Evolutionary conservation across 75 land plant genomes (phyloP), one percentile per base, ranked within the genome.

Genomic region (Chamaecyparis obtusa): DNA sequence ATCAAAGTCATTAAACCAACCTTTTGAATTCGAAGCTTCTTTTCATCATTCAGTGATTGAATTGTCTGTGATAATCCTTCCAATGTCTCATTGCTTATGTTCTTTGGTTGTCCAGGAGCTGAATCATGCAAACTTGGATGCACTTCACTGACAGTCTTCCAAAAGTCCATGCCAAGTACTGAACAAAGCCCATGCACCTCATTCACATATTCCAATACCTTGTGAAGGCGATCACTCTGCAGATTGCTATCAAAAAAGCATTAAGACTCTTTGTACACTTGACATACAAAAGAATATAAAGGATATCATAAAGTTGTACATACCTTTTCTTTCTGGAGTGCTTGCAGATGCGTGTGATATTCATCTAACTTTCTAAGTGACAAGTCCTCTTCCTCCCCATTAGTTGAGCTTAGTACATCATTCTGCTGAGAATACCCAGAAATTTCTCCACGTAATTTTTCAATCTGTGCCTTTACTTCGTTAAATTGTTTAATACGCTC

Each of bases 301-400:
- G 2, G 4, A 24, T n/a, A 72, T 44, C 85, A 13, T 39, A 88
- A 17, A 35, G 2, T 85, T 51, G 83, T 30, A 77, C 86, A 76
- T 87, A 95, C 98, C 97, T 96, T 96, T 51, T 96, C 98, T 78
- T 95, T 96, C 84, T 94, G 94, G 39, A 96, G 94, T 43, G 92
- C 86, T 15, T 88, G 94, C 71, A 96, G 94, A 55, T 94, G 90
- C 13, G 90, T 84, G 46, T 95, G 93, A 84, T 89, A 92, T 64
- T 96, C 97, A 54, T 87, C 91, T 16, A 96, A 92, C 86, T 89
- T 94, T 84, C 94, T 88, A 21, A 89, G 51, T 13, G 98, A 95
- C 69, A 96, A 86, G 69, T 96, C 98, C 71, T 90, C 75, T 84
- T 95, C 97, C 33, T 93, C 94, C 1, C 84, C 82, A 81, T 69